A percentile compares a stretch with the other conserved stretches of the same genome.
These are phyloP conservation scores for Aspergillus tubingensis DNA, from an alignment of 2,329 filamentous ascomycete genomes.

Conservation along the genomic window DNA sequence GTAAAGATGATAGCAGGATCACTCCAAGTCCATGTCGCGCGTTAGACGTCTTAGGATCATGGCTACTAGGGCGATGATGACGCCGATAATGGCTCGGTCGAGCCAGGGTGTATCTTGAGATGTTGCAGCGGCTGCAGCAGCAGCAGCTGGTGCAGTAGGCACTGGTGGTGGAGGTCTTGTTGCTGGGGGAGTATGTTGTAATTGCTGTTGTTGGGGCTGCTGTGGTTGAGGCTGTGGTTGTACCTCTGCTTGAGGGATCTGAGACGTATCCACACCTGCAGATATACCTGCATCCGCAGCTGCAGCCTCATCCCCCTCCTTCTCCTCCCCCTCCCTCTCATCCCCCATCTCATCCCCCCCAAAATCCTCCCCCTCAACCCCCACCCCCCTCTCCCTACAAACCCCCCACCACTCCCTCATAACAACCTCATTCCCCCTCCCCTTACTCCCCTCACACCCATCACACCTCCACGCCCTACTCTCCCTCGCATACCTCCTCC, in stretches of 20 bases:
- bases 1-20: neutral
- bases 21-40: neutral
- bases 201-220: neutral
- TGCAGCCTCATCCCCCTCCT: neutral
- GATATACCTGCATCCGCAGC: neutral
- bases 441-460: conserved; percentile 62
- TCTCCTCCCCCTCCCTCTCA: neutral
- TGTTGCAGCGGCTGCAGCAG: neutral
- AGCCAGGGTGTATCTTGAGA: conserved; percentile 68
- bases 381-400: conserved; percentile 40
- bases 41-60: conserved; percentile 61
- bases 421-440: conserved; percentile 69
- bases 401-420: conserved; percentile 68
- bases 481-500: conserved; percentile 68
- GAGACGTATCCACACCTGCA: neutral
- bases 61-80: conserved; percentile 69
- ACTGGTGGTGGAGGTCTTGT: neutral
- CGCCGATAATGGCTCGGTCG: conserved; percentile 74
- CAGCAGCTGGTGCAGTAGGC: conserved; percentile 45
- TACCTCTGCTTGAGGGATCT: neutral
- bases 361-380: conserved; percentile 36
- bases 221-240: neutral
- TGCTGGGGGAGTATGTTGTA: conserved; percentile 7
- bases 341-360: no score
- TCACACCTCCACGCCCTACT: conserved; percentile 68